Base-by-base conservation (phyloP, 768 basidiomycete species). In the Rhodocollybia butyracea region DNA sequence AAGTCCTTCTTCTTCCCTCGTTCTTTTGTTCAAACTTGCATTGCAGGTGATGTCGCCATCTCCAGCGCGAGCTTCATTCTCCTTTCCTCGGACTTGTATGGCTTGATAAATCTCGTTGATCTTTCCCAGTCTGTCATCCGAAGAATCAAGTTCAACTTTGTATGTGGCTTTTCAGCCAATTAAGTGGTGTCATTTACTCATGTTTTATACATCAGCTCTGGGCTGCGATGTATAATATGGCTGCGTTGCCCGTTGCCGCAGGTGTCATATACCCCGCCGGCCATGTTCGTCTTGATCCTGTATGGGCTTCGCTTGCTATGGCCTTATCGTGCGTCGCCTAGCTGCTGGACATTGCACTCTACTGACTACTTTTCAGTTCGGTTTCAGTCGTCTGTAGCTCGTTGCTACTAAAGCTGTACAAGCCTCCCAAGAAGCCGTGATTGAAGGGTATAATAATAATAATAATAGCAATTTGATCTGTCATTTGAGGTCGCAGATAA, bases 261-360 rank as follows among this genome's bases (percentile, higher is more conserved):
- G 91, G 91, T 0, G 86, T 81, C 4, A 74, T 93, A 15, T 91
- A 90, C 64, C 85, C 88, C 5, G 76, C 79, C 17, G 76, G 81
- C 11, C 83, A 83, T 57, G 75, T 76, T n/a, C 76, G 87, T 56
- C 82, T 85, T 53, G 76, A 75, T 32, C 90, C 92, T 2, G 88
- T 91, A 2, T 92, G 89, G 89, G 84, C 86, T 11, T 88, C 89
- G 1, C 69, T 91, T 10, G 83, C 86, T 0, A 92, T 91, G 90
- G 89, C 89, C 22, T 66, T 89, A 51, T 86, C 85, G 83, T 86
- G 62, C 73, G 83, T 70, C 53, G 17, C 34, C 17, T 5, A 15
- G 26, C 17, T 34, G 4, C 10, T 6, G 5, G 8, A 3, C 8
- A 30, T 22, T 5, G 46, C 12, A 40, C 32, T 22, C 12, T 26